Evolutionary conservation across 345 rosid genomes (phyloP).

Genomic region (Brassica rapa): DNA sequence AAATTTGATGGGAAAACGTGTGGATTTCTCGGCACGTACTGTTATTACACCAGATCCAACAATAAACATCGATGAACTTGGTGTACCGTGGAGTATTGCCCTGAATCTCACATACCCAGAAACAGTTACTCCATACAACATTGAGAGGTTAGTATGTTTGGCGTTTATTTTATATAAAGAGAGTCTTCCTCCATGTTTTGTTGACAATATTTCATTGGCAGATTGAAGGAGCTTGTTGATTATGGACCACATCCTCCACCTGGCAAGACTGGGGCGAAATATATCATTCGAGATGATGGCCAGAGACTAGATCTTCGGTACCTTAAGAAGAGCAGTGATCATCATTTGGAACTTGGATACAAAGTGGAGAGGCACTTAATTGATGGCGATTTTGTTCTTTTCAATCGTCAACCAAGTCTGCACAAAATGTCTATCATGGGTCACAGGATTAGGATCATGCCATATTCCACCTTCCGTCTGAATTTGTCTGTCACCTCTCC

Average conservation of each 20-base stretch:
- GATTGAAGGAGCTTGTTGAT: constrained; percentile 94
- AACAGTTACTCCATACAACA: constrained; percentile 95
- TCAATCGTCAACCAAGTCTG: constrained; percentile 97
- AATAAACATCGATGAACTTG: constrained; percentile 88
- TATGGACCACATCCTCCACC: constrained; percentile 99
- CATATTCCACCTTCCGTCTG: constrained; percentile 91
- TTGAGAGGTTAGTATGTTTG: constrained; percentile 60
- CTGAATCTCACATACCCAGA: constrained; percentile 95
- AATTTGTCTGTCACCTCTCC: constrained; percentile 96
- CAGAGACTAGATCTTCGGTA: constrained; percentile 97
- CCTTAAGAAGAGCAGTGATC: constrained; percentile 97
- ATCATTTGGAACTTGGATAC: constrained; percentile 97
- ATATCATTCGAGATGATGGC: constrained; percentile 96
- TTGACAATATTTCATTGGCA: constrained; percentile 34
- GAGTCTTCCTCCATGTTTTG: not conserved
- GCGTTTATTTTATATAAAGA: not conserved
- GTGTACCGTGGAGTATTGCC: constrained; percentile 99
- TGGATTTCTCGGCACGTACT: constrained; percentile 95
- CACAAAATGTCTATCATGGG: constrained; percentile 99
- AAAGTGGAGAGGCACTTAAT: constrained; percentile 91
- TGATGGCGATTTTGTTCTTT: constrained; percentile 92
- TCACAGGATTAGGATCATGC: constrained; percentile 94
- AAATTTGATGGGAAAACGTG: constrained; percentile 97
- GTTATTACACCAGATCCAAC: constrained; percentile 98
- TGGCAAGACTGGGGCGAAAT: constrained; percentile 95